Evolutionary conservation across 1,139 yeast genomes (phyloP), one percentile per base, ranked within the genome.

Genomic region (Oligophagozyma castellii): DNA sequence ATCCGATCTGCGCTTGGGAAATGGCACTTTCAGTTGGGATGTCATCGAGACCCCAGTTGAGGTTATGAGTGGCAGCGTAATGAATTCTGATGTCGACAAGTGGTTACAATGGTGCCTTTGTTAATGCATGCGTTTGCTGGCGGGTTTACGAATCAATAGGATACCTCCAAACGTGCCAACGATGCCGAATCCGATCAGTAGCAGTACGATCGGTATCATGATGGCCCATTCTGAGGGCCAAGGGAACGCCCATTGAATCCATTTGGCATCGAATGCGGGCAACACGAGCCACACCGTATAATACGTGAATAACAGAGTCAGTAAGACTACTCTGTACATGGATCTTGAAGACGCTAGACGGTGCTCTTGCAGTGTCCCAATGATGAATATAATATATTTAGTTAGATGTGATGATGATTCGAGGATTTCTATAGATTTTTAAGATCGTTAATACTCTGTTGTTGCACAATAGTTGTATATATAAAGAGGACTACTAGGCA

Each of bases 261-360:
- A 14, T 18, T 28, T 27, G 4, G 24, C 14, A 13, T 28, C 27
- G 12, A 28, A 14, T 10, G 24, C 11, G 4, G 30, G 30, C 5
- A 28, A 24, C 19, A 28, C 19, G 14, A 24, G 19, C 30, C 30
- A 28, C 12, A 23, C 14, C 12, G 14, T 14, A 19, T 28, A 28
- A 19, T 28, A 28, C 6, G 21, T 19, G 19, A 28, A 28, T 14
- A 28, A 14, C 16, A 19, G n/a, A 15, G 20, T 22, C 14, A 14
- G 19, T 11, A 23, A 13, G 12, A 19, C 27, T 4, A 23, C 12
- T 5, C 30, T 19, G 13, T 28, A 23, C 30, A 28, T 28, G n/a
- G n/a, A n/a, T n/a, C n/a, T n/a, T n/a, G n/a, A n/a, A n/a, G n/a
- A n/a, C n/a, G n/a, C n/a, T n/a, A n/a, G n/a, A n/a, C n/a, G n/a